These are phyloP conservation scores for Barnettozyma wickerhamii DNA, from an alignment of 805 yeast species.

Conservation along the genomic window DNA sequence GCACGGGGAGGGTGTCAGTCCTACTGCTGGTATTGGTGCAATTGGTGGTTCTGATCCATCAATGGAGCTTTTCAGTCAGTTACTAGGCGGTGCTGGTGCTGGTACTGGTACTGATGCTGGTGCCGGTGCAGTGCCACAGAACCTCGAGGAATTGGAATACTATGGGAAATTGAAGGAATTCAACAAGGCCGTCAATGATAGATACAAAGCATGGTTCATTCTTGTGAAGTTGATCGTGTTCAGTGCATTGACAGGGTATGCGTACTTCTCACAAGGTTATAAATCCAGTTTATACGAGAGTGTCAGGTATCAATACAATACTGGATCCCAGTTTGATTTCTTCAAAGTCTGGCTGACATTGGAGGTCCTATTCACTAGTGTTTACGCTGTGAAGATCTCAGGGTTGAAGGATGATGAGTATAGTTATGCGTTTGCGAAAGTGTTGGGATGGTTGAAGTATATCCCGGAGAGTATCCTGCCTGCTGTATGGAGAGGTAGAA, in stretches of 20 bases:
- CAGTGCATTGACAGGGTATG: slow-evolving; percentile 8
- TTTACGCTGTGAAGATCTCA: slow-evolving; percentile 13
- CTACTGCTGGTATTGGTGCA: too few relatives aligned
- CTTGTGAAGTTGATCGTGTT: slow-evolving; percentile 12
- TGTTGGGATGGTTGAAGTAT: slow-evolving; percentile 17
- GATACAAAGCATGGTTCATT: slow-evolving; percentile 21
- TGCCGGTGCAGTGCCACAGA: not conserved
- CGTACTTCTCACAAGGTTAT: slow-evolving; percentile 9
- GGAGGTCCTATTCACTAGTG: slow-evolving; percentile 18
- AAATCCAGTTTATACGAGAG: slow-evolving; percentile 11
- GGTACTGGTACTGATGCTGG: not conserved
- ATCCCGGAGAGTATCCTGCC: slow-evolving; percentile 21
- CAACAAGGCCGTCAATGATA: slow-evolving; percentile 19
- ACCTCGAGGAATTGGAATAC: slow-evolving; percentile 5
- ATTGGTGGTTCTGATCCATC: slow-evolving; percentile 13
- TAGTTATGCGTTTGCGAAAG: slow-evolving; percentile 20
- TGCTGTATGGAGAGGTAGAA: slow-evolving; percentile 14
- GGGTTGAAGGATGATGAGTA: slow-evolving; percentile 16
- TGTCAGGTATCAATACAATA: slow-evolving; percentile 10
- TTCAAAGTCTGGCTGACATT: slow-evolving; percentile 16
- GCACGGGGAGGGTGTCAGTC: too few relatives aligned
- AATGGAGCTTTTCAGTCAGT: slow-evolving; percentile 12
- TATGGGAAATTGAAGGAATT: slow-evolving; percentile 9
- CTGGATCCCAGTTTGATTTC: slow-evolving; percentile 7
- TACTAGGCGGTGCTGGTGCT: slow-evolving; percentile 7